These are phyloP conservation scores for Monosporascus sp. DNA, from an alignment of 2,329 filamentous ascomycete species.

Conservation along the genomic window DNA sequence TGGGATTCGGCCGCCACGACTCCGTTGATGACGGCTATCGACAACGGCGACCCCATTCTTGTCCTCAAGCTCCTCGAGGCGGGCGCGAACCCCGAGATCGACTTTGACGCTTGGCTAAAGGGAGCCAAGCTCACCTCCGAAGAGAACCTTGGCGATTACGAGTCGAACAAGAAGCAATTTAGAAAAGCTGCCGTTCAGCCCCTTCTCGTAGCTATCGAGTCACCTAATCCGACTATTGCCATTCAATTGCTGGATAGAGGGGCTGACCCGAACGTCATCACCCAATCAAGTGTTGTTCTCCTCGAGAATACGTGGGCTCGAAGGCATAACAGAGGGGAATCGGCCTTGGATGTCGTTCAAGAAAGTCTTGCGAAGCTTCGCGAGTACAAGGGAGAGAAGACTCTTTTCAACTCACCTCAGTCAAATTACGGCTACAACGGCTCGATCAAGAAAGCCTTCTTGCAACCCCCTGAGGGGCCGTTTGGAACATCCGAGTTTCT, in stretches of 20 bases:
- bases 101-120: constrained; percentile 61
- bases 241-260: constrained; percentile 57
- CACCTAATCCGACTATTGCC: constrained; percentile 40
- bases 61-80: constrained; percentile 57
- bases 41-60: constrained; percentile 44
- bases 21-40: constrained; percentile 56
- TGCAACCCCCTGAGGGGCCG: constrained; percentile 26
- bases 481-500: constrained; percentile 48
- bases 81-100: constrained; percentile 55
- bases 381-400: constrained; percentile 34
- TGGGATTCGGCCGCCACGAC: constrained; percentile 35
- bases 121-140: constrained; percentile 42
- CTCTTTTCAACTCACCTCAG: constrained; percentile 10
- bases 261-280: constrained; percentile 60
- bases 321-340: constrained; percentile 34
- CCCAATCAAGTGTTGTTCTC: constrained; percentile 30
- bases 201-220: constrained; percentile 56
- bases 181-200: constrained; percentile 51
- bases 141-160: constrained; percentile 29
- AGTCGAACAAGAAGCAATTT: constrained; percentile 47
- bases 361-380: constrained; percentile 45
- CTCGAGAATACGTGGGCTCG: constrained; percentile 28
- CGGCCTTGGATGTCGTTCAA: constrained; percentile 57
- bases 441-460: constrained; percentile 16
- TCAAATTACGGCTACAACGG: constrained; percentile 7